phyloP scores from a whole-genome alignment of 306 rosid genomes.

The Abrus pulchellus region DNA sequence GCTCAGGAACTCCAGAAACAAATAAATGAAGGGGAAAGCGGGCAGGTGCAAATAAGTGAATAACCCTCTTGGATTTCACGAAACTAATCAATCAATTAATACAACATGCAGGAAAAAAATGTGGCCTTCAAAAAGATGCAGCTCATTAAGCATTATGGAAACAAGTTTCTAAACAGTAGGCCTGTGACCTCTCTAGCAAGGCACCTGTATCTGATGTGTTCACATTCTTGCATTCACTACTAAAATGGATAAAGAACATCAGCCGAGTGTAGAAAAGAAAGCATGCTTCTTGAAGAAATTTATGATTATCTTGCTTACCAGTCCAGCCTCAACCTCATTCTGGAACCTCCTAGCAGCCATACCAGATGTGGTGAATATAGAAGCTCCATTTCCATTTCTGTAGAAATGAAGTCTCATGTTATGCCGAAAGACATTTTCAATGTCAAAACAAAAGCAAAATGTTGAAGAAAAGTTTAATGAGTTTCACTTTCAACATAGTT shows the following conservation, averaged over 20 bases:
- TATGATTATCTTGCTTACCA: conserved; percentile 54
- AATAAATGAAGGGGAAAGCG: neutral
- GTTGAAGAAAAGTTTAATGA: neutral
- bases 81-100: neutral
- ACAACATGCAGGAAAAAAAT: neutral
- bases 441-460: conserved; percentile 13
- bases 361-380: conserved; percentile 70
- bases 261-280: neutral
- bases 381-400: conserved; percentile 66
- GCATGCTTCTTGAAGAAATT: conserved; percentile 11
- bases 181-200: conserved; percentile 13
- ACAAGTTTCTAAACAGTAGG: conserved; percentile 27
- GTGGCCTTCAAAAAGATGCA: neutral
- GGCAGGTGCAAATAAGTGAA: neutral
- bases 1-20: neutral
- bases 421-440: neutral
- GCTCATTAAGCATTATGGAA: conserved; percentile 20
- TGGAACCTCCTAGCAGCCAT: conserved; percentile 69
- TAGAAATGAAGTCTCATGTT: neutral
- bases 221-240: neutral
- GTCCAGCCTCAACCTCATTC: conserved; percentile 65
- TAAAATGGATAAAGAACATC: neutral
- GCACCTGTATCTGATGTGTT: neutral
- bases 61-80: neutral
- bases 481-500: conserved; percentile 8